These are phyloP conservation scores for Beauveria caledonica DNA, from an alignment of 2,329 filamentous ascomycete genomes.

Conservation along the genomic window DNA sequence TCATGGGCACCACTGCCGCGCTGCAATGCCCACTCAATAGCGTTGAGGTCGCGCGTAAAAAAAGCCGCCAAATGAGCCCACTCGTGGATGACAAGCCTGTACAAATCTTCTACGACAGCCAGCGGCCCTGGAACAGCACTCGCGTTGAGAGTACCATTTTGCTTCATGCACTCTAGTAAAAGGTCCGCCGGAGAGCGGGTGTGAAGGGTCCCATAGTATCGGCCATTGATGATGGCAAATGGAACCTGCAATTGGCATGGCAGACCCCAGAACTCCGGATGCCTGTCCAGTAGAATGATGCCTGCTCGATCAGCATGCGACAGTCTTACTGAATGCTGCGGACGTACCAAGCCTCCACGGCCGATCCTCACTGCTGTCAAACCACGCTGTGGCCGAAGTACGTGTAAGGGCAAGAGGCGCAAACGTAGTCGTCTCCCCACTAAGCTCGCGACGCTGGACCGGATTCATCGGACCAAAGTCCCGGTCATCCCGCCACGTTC, in stretches of 20 bases:
- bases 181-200: conserved; percentile 5
- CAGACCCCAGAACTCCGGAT: conserved; percentile 7
- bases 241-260: conserved; percentile 2
- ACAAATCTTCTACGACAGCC: conserved; percentile 6
- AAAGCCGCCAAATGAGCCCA: conserved; percentile 11
- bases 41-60: conserved; percentile 12
- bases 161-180: conserved; percentile 2
- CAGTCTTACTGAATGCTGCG: background rate
- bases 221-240: conserved; percentile 6
- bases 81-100: conserved; percentile 5
- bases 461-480: conserved; percentile 13
- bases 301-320: background rate
- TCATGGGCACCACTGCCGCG: conserved; percentile 4
- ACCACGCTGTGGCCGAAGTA: conserved; percentile 10
- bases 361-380: conserved; percentile 1
- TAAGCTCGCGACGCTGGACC: conserved; percentile 8
- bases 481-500: conserved; percentile 10
- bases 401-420: conserved; percentile 8
- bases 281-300: conserved; percentile 7
- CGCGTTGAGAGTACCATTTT: background rate
- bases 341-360: conserved; percentile 10
- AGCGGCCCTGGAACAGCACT: background rate
- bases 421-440: conserved; percentile 7
- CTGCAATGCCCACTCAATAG: conserved; percentile 13
- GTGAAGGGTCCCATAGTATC: conserved; percentile 2